phyloP scores from a whole-genome alignment of 2,329 filamentous ascomycete genomes.

The Cladobotryum protrusum region DNA sequence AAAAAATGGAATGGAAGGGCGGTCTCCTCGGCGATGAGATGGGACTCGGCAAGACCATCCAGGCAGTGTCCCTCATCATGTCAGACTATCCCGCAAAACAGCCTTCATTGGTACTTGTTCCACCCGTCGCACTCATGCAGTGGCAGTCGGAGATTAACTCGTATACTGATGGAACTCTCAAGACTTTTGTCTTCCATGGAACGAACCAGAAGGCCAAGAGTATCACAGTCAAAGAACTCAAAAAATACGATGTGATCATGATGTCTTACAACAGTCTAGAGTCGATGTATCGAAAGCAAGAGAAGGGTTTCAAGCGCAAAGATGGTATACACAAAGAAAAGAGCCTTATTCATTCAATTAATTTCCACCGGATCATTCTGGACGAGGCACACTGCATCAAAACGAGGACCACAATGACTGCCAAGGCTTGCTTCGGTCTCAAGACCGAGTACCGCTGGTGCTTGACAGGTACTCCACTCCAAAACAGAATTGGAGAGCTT shows the following conservation, averaged over 20 bases:
- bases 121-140: constrained; percentile 91
- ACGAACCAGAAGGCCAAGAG: constrained; percentile 78
- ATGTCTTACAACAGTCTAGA: constrained; percentile 94
- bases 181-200: constrained; percentile 85
- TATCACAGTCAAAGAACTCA: constrained; percentile 67
- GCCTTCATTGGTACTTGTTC: constrained; percentile 82
- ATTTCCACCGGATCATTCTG: constrained; percentile 86
- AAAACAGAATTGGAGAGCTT: constrained; percentile 96
- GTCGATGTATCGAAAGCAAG: constrained; percentile 86
- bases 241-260: constrained; percentile 87
- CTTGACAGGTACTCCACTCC: constrained; percentile 86
- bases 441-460: constrained; percentile 91
- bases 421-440: constrained; percentile 89
- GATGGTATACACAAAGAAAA: constrained; percentile 73
- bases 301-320: constrained; percentile 79
- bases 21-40: constrained; percentile 95
- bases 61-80: constrained; percentile 97
- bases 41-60: constrained; percentile 98
- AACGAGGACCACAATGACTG: constrained; percentile 80
- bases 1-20: constrained; percentile 77
- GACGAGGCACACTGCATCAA: constrained; percentile 97
- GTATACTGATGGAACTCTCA: constrained; percentile 81
- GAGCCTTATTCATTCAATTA: constrained; percentile 74
- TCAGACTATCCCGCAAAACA: constrained; percentile 82
- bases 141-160: constrained; percentile 79